phyloP scores from a whole-genome alignment of 257 asterid species.

The Handroanthus guayacan region DNA sequence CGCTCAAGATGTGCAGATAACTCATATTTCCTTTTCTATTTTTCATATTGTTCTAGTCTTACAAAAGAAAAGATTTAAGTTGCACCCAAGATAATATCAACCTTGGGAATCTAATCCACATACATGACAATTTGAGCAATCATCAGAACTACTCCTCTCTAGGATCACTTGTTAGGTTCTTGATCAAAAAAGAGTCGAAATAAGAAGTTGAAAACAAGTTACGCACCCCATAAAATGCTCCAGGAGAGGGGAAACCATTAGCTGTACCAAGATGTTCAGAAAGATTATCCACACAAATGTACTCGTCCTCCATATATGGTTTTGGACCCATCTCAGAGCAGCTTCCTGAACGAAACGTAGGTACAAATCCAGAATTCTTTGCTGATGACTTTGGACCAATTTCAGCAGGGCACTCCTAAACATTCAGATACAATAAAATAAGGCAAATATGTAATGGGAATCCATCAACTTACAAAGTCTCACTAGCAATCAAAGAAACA shows the following conservation, averaged over 20 bases:
- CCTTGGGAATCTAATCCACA: slow-evolving; percentile 23
- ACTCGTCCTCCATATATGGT: slow-evolving; percentile 85
- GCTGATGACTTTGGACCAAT: slow-evolving; percentile 51
- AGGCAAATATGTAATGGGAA: slow-evolving; percentile 19
- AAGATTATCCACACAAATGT: slow-evolving; percentile 77
- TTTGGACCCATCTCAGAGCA: slow-evolving; percentile 89
- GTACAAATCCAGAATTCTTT: slow-evolving; percentile 63
- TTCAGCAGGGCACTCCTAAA: slow-evolving; percentile 53
- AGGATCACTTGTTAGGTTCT: neutral
- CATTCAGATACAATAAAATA: slow-evolving; percentile 29
- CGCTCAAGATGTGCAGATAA: neutral
- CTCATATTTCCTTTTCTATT: neutral
- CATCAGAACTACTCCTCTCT: neutral
- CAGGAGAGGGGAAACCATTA: slow-evolving; percentile 55
- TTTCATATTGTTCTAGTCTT: neutral
- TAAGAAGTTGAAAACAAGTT: slow-evolving; percentile 31
- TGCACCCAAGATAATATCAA: neutral
- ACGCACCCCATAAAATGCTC: slow-evolving; percentile 91
- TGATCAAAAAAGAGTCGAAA: neutral
- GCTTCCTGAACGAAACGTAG: slow-evolving; percentile 79
- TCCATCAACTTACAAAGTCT: neutral
- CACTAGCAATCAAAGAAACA: neutral
- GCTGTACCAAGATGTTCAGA: slow-evolving; percentile 54
- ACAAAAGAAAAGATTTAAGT: neutral
- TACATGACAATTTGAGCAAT: neutral